Percentiles rank a stretch among this genome's conserved stretches.
These are phyloP conservation scores for Clitopilus passeckerianus DNA, from an alignment of 768 basidiomycete genomes.

Conservation along the genomic window DNA sequence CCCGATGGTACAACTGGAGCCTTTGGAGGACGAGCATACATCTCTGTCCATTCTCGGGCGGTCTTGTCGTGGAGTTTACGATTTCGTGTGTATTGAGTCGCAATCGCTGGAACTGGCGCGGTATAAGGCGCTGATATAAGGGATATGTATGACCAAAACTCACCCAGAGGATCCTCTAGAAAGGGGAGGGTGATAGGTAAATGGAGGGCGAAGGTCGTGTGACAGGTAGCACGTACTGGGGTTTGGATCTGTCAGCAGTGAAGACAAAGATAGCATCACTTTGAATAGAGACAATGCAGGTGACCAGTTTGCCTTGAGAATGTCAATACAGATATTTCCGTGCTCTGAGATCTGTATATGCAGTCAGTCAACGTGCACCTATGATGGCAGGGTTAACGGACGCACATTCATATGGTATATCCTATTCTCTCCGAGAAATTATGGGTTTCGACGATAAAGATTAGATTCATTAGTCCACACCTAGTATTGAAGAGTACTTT, in stretches of 20 bases:
- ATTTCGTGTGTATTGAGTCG: conserved; percentile 61
- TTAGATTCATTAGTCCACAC: conserved; percentile 27
- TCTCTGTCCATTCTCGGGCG: conserved; percentile 73
- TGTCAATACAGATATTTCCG: conserved; percentile 82
- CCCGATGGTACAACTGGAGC: conserved; percentile 12
- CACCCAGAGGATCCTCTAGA: conserved; percentile 70
- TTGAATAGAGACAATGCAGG: conserved; percentile 93
- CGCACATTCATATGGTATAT: conserved; percentile 86
- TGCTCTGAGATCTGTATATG: conserved; percentile 57
- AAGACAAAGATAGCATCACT: conserved; percentile 90
- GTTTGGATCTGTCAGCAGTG: conserved; percentile 91
- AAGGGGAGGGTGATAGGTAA: conserved; percentile 8
- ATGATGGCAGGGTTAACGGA: neutral
- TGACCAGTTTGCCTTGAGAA: conserved; percentile 92
- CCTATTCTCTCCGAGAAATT: conserved; percentile 25
- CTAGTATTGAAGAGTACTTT: conserved; percentile 71
- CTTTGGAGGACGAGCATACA: conserved; percentile 43
- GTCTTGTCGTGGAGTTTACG: conserved; percentile 70
- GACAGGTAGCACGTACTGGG: conserved; percentile 54
- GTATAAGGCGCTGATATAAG: neutral
- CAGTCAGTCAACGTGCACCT: neutral
- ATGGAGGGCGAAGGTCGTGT: neutral
- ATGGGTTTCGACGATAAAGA: neutral
- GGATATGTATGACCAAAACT: conserved; percentile 8
- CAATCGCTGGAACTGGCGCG: conserved; percentile 60